Percentiles rank a stretch among this genome's conserved stretches.
These are phyloP conservation scores for Cudoniella acicularis DNA, from an alignment of 495 filamentous ascomycete genomes.

Conservation along the genomic window DNA sequence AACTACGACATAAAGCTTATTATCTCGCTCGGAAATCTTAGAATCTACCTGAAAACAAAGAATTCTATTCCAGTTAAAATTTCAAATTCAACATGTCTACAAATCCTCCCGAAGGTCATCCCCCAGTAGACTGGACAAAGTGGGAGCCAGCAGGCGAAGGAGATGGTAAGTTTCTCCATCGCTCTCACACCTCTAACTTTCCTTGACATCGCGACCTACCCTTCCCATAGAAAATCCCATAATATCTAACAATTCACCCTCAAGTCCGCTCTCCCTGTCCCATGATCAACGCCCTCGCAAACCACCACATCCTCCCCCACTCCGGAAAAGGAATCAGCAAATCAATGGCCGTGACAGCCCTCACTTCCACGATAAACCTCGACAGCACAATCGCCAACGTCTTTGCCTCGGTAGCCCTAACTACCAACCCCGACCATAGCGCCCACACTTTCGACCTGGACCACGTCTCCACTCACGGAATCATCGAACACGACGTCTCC, in stretches of 20 bases:
- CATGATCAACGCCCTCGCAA: slow-evolving; percentile 22
- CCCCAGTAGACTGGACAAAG: slow-evolving; percentile 11
- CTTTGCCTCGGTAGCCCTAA: slow-evolving; percentile 11
- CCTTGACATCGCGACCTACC: no score
- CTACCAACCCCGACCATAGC: slow-evolving; percentile 3
- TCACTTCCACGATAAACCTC: slow-evolving; percentile 29
- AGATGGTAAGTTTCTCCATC: slow-evolving; percentile 8
- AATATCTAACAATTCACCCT: background rate
- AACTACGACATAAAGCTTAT: no score
- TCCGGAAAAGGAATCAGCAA: slow-evolving; percentile 31
- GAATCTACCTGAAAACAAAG: no score
- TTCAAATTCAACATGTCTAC: background rate
- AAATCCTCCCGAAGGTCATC: slow-evolving; percentile 11
- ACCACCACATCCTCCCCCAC: slow-evolving; percentile 18
- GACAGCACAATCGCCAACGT: slow-evolving; percentile 3
- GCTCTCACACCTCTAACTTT: no score
- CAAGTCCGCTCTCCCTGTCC: slow-evolving; percentile 20
- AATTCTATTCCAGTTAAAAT: no score
- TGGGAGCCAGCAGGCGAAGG: slow-evolving; percentile 20
- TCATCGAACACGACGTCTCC: slow-evolving; percentile 33
- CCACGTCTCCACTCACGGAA: slow-evolving; percentile 25
- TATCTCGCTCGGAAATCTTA: no score
- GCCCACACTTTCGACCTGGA: slow-evolving; percentile 25
- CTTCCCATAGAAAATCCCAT: background rate
- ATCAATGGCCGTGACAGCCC: slow-evolving; percentile 22